Evolutionary conservation across 2,329 filamentous ascomycete genomes (phyloP).

Genomic region (Penicillium brasilianum): DNA sequence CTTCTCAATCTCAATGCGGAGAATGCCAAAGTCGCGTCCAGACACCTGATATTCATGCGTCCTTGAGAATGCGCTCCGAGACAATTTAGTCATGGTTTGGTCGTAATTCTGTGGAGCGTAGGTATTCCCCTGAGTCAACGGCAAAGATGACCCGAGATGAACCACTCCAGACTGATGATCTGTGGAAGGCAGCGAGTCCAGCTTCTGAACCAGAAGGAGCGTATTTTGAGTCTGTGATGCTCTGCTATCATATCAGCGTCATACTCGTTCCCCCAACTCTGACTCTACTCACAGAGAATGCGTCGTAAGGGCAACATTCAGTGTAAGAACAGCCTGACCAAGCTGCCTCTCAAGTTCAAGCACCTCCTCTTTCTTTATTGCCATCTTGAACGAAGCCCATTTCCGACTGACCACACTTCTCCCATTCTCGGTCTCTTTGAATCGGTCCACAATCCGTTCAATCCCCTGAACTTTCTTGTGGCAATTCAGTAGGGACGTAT

Average conservation of each 20-base stretch:
- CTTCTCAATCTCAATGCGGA: background rate
- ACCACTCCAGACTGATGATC: background rate
- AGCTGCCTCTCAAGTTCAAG: background rate
- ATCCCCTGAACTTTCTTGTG: background rate
- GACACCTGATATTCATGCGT: background rate
- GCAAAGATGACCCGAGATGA: background rate
- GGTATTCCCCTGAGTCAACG: background rate
- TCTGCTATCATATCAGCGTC: background rate
- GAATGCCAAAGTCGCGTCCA: background rate
- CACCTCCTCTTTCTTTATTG: background rate
- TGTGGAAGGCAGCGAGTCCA: background rate
- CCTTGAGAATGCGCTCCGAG: background rate
- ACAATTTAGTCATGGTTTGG: background rate
- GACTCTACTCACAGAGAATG: background rate
- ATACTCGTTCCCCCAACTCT: background rate
- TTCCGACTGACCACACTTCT: background rate
- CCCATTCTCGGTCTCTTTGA: background rate
- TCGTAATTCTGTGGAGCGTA: background rate
- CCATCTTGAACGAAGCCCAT: background rate
- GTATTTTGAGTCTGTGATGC: background rate
- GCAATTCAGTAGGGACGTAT: background rate
- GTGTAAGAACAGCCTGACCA: background rate
- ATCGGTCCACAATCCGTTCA: background rate
- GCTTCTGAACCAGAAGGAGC: background rate
- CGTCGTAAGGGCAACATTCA: background rate